A percentile compares a stretch with the other conserved stretches of the same genome.
phyloP scores from a whole-genome alignment of 176 grass and related monocot genomes.

The Aegilops bicornis region DNA sequence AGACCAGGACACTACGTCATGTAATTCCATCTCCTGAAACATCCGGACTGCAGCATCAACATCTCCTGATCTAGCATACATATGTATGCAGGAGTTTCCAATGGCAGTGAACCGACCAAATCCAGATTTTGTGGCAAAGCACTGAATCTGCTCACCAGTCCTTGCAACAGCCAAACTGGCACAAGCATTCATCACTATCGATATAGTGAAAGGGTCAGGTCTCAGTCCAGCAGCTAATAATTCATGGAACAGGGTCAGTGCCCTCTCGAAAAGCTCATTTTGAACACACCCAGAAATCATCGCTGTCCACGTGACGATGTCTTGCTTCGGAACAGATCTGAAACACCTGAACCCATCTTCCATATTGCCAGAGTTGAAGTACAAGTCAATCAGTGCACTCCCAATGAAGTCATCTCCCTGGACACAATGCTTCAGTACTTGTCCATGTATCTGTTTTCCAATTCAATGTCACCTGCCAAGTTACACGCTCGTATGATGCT shows the following conservation, averaged over 20 bases:
- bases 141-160: slow-evolving; percentile 63
- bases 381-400: slow-evolving; percentile 68
- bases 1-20: slow-evolving; percentile 75
- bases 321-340: slow-evolving; percentile 42
- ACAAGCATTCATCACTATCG: slow-evolving; percentile 64
- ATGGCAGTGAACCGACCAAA: slow-evolving; percentile 49
- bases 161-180: slow-evolving; percentile 62
- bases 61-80: slow-evolving; percentile 80
- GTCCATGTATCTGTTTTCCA: slow-evolving; percentile 73
- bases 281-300: slow-evolving; percentile 68
- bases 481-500: slow-evolving; percentile 45
- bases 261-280: slow-evolving; percentile 53
- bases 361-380: slow-evolving; percentile 45
- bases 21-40: slow-evolving; percentile 69
- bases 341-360: slow-evolving; percentile 71
- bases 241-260: slow-evolving; percentile 54
- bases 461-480: slow-evolving; percentile 39
- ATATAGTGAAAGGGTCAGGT: slow-evolving; percentile 67
- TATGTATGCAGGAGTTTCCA: slow-evolving; percentile 73
- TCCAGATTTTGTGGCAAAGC: slow-evolving; percentile 55
- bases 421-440: slow-evolving; percentile 47
- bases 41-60: slow-evolving; percentile 52
- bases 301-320: slow-evolving; percentile 76
- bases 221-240: slow-evolving; percentile 45
- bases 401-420: slow-evolving; percentile 60